Conservation (phyloP, 2,329 filamentous ascomycete genomes). For the Aspergillus candidus region DNA sequence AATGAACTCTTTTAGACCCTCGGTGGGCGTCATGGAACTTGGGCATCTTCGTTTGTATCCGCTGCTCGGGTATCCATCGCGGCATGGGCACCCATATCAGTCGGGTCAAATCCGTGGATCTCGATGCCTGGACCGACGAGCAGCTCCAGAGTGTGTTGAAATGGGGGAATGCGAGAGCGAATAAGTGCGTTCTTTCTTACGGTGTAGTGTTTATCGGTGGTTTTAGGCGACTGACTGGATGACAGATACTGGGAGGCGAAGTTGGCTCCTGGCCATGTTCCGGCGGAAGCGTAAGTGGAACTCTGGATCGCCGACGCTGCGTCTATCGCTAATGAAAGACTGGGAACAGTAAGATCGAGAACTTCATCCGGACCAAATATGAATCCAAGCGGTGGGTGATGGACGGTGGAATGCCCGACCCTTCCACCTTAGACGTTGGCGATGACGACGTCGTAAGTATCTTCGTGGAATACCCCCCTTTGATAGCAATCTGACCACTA, state of each 20-base stretch:
- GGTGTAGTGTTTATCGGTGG: conserved; percentile 3
- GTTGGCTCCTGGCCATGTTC: conserved; percentile 80
- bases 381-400: conserved; percentile 99
- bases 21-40: conserved; percentile 99
- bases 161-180: conserved; percentile 94
- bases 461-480: background rate
- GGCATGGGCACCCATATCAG: conserved; percentile 99
- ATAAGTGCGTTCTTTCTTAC: conserved; percentile 58
- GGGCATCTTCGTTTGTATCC: conserved; percentile 94
- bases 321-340: conserved; percentile 7
- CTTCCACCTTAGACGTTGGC: conserved; percentile 77
- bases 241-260: conserved; percentile 85
- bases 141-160: conserved; percentile 87
- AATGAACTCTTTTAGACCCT: conserved; percentile 57
- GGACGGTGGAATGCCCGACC: conserved; percentile 91
- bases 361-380: conserved; percentile 98
- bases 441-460: conserved; percentile 74
- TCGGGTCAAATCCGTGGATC: conserved; percentile 93
- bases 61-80: conserved; percentile 96
- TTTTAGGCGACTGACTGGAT: background rate
- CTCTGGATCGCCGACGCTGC: background rate
- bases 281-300: conserved; percentile 66
- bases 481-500: conserved; percentile 1
- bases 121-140: conserved; percentile 98
- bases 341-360: conserved; percentile 75